Conservation (phyloP, 306 rosid species). For the Comarum palustre region DNA sequence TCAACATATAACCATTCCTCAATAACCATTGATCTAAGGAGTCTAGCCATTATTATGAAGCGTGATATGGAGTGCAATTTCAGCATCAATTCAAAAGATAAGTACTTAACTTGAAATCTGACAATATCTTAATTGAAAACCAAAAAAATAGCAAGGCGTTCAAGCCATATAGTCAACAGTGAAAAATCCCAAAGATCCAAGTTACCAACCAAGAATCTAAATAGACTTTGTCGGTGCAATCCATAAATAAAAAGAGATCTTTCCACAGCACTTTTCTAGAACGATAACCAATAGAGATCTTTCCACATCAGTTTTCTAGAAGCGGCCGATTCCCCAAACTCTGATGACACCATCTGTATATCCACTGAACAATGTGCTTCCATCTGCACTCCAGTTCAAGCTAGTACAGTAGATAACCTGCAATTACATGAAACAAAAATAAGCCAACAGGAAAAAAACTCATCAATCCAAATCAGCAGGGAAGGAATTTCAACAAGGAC, state of each 20-base stretch:
- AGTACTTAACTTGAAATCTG: background rate
- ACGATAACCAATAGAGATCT: constrained; percentile 33
- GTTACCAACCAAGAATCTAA: constrained; percentile 37
- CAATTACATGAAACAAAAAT: background rate
- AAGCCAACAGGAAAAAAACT: background rate
- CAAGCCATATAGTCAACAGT: constrained; percentile 42
- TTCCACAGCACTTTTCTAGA: constrained; percentile 25
- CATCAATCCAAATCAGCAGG: background rate
- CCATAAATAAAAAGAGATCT: constrained; percentile 30
- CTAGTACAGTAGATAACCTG: constrained; percentile 87
- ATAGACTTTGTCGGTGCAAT: constrained; percentile 31
- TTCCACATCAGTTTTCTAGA: constrained; percentile 25
- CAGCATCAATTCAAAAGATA: background rate
- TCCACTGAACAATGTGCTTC: constrained; percentile 96
- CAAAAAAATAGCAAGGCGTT: constrained; percentile 42
- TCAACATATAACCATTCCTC: too few species aligned
- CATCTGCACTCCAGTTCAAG: constrained; percentile 92
- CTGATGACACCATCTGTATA: constrained; percentile 90
- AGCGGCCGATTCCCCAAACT: constrained; percentile 93
- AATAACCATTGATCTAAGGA: background rate
- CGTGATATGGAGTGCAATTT: background rate
- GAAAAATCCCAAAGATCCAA: constrained; percentile 33
- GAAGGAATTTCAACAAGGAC: background rate
- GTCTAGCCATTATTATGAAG: background rate
- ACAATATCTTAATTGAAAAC: constrained; percentile 27